Conservation (phyloP, 2,329 filamentous ascomycete species). For the Fusarium falciforme region DNA sequence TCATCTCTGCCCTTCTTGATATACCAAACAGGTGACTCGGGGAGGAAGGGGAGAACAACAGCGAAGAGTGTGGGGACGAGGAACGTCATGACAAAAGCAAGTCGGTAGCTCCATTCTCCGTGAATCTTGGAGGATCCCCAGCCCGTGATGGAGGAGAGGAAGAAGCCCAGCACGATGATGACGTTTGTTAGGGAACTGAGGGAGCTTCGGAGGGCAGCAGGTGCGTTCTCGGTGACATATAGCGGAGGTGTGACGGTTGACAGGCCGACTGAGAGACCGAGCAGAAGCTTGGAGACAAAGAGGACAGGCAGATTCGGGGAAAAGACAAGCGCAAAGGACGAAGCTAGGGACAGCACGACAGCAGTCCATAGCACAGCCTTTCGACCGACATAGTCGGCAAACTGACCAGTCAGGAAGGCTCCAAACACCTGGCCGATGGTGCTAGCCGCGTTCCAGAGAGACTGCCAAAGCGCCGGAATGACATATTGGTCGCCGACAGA, state of each 20-base stretch:
- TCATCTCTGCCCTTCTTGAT: conserved; percentile 44
- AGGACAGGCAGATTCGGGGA: conserved; percentile 41
- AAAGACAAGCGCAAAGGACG: conserved; percentile 45
- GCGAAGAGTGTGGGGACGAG: conserved; percentile 42
- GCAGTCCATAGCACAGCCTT: conserved; percentile 40
- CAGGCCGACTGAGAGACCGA: conserved; percentile 42
- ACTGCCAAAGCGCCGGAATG: conserved; percentile 52
- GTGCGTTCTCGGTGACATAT: conserved; percentile 46
- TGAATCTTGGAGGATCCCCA: conserved; percentile 43
- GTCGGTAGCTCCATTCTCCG: conserved; percentile 42
- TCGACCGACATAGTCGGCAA: conserved; percentile 41
- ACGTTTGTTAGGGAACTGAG: conserved; percentile 46
- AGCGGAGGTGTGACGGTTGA: conserved; percentile 44
- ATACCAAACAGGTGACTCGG: conserved; percentile 46
- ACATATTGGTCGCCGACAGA: conserved; percentile 42
- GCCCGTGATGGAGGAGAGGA: conserved; percentile 44
- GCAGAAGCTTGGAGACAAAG: conserved; percentile 44
- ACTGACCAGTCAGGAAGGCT: conserved; percentile 42
- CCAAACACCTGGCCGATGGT: conserved; percentile 48
- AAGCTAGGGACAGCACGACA: conserved; percentile 35
- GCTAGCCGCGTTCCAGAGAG: conserved; percentile 51
- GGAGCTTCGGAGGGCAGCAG: conserved; percentile 41
- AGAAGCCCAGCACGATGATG: conserved; percentile 46
- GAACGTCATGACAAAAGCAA: conserved; percentile 46
- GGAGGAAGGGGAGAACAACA: conserved; percentile 40